phyloP scores from a whole-genome alignment of 2,329 filamentous ascomycete genomes.

The Aspergillus puulaauensis region DNA sequence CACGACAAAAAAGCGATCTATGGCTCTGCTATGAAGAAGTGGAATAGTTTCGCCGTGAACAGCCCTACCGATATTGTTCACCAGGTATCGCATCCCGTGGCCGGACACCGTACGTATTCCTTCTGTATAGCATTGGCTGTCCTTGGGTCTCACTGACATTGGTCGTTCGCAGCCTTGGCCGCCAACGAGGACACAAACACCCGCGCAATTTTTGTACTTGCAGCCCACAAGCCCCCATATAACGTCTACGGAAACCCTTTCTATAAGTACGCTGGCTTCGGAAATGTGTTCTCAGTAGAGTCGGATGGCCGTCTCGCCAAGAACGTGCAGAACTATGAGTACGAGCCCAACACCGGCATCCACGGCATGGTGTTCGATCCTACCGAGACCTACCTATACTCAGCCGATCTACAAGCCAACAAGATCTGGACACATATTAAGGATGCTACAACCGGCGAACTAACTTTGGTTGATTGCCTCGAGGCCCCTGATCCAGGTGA shows the following conservation, averaged over 20 bases:
- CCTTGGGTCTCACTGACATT: neutral
- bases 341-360: constrained; percentile 45
- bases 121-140: neutral
- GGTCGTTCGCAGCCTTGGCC: constrained; percentile 58
- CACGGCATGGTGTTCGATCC: constrained; percentile 51
- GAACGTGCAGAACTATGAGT: constrained; percentile 49
- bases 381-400: constrained; percentile 47
- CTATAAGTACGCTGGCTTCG: constrained; percentile 79
- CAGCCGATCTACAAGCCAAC: constrained; percentile 50
- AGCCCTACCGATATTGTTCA: constrained; percentile 75
- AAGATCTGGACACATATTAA: constrained; percentile 79
- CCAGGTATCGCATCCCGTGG: constrained; percentile 71
- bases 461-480: constrained; percentile 70
- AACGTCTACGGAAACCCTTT: constrained; percentile 88
- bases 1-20: constrained; percentile 83
- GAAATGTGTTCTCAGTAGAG: constrained; percentile 63
- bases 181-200: constrained; percentile 72
- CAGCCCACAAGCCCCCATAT: constrained; percentile 74
- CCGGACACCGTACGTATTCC: constrained; percentile 65
- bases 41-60: constrained; percentile 77
- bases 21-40: constrained; percentile 90
- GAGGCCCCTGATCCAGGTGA: constrained; percentile 70
- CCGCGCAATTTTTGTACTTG: constrained; percentile 83
- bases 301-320: constrained; percentile 40
- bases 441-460: constrained; percentile 56